Base-by-base conservation (phyloP, 2,329 filamentous ascomycete genomes). In the Claviceps sorghi region DNA sequence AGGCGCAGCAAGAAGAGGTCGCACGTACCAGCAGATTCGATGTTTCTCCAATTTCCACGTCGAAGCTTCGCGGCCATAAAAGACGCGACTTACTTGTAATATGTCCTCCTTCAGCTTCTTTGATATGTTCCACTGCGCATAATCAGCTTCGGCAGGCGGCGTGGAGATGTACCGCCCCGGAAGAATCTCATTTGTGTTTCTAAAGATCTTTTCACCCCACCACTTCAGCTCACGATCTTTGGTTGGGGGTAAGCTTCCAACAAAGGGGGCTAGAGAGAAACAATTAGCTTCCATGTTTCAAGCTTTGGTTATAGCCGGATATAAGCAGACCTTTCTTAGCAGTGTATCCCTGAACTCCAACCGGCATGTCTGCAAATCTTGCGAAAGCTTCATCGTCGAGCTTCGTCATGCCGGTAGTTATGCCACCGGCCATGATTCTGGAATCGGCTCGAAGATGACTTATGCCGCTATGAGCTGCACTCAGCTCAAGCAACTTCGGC, bases 21-120 rank as follows among this genome's bases (percentile, higher is more conserved):
- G 22, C 5, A 67, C 75, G 64, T 64, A 83, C 81, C 82, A 85
- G 72, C 81, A 84, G 54, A 84, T 78, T 6, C 82, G 73, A 60
- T 82, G 75, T 60, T 82, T 78, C 52, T 75, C 74, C 64, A 81
- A 74, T 56, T 77, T 73, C 79, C 77, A 83, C 44, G 66, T 61
- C 13, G 69, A 71, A 34, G 75, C 74, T 21, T 75, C 74, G 48
- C 73, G 71, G 9, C 80, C 81, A 57, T 82, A 84, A 56, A 81
- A 82, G 1, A 77, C 70, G 46, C 74, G 66, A 52, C 75, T 77
- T 2, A 78, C 74, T 45, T 77, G 67, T n/a, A 71, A 62, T 41
- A 84, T 78, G 54, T 84, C 80, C 43, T 77, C 67, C 61, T 80
- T 78, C 10, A 84, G 69, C 21, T 66, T 64, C 1, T 65, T 66